Evolutionary conservation across 192 early-diverging fungal genomes (phyloP).

Genomic region (Globomyces pollinis-pini): DNA sequence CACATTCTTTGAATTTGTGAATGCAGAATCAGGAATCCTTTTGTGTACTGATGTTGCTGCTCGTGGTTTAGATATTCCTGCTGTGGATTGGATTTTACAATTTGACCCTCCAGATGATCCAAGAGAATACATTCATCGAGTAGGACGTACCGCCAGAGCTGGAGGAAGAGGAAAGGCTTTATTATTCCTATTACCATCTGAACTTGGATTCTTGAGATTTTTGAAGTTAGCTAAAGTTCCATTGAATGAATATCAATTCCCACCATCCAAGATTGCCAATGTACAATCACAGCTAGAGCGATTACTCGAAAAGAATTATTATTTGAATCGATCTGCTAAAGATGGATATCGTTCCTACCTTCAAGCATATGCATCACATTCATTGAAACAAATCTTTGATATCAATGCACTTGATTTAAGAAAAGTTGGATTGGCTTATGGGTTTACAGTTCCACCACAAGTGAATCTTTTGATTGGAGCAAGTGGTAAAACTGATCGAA

Average conservation of each 20-base stretch:
- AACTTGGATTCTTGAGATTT: slow-evolving; percentile 92
- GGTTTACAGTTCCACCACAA: slow-evolving; percentile 90
- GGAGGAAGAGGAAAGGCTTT: slow-evolving; percentile 84
- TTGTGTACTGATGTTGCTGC: slow-evolving; percentile 98
- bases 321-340: slow-evolving; percentile 89
- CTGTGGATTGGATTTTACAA: slow-evolving; percentile 99
- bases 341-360: slow-evolving; percentile 96
- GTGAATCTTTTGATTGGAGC: slow-evolving; percentile 66
- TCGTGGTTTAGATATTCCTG: slow-evolving; percentile 93
- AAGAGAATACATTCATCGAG: slow-evolving; percentile 91
- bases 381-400: slow-evolving; percentile 93
- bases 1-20: slow-evolving; percentile 98
- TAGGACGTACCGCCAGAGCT: slow-evolving; percentile 92
- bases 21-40: slow-evolving; percentile 87
- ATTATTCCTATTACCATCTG: slow-evolving; percentile 88
- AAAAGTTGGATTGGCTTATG: slow-evolving; percentile 90
- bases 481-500: slow-evolving; percentile 40
- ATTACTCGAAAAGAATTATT: slow-evolving; percentile 96
- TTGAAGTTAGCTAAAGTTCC: slow-evolving; percentile 98
- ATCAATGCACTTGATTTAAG: slow-evolving; percentile 83
- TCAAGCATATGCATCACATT: slow-evolving; percentile 90
- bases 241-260: slow-evolving; percentile 99
- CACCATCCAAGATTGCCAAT: slow-evolving; percentile 87
- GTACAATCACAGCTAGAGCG: slow-evolving; percentile 75
- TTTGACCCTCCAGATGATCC: slow-evolving; percentile 99